Conservation (phyloP, 331 rosid genomes). For the Quercus tomentella region DNA sequence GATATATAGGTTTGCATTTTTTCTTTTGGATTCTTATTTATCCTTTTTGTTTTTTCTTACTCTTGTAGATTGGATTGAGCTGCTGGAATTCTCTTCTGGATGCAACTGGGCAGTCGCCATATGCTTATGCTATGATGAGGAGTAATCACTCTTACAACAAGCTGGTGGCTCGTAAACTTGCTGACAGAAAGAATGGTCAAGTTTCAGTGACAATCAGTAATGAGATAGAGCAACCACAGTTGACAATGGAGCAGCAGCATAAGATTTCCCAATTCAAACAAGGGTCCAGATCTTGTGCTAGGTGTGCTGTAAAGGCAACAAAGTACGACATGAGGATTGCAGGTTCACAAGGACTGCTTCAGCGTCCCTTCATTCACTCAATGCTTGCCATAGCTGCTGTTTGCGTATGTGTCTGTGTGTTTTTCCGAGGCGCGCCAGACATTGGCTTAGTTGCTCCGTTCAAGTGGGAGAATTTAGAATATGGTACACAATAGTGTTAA, state of each 20-base stretch:
- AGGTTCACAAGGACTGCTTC: conserved; percentile 57
- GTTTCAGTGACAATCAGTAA: conserved; percentile 52
- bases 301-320: conserved; percentile 53
- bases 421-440: conserved; percentile 68
- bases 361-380: conserved; percentile 70
- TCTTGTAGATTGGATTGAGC: conserved; percentile 64
- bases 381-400: conserved; percentile 88
- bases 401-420: conserved; percentile 82
- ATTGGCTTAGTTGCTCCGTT: conserved; percentile 72
- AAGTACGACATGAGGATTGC: conserved; percentile 43
- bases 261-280: conserved; percentile 25
- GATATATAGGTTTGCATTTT: neutral
- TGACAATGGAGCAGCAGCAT: conserved; percentile 27
- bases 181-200: conserved; percentile 54
- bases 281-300: conserved; percentile 53
- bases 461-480: conserved; percentile 78
- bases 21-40: neutral
- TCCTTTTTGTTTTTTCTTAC: neutral
- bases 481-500: conserved; percentile 50
- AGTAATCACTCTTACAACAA: conserved; percentile 59
- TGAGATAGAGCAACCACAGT: conserved; percentile 35
- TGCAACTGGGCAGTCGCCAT: conserved; percentile 67
- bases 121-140: conserved; percentile 65
- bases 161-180: conserved; percentile 64
- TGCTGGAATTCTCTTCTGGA: conserved; percentile 77